These are phyloP conservation scores for Phytopythium kandeliae DNA, from an alignment of 352 stramenopile genomes.

Conservation along the genomic window DNA sequence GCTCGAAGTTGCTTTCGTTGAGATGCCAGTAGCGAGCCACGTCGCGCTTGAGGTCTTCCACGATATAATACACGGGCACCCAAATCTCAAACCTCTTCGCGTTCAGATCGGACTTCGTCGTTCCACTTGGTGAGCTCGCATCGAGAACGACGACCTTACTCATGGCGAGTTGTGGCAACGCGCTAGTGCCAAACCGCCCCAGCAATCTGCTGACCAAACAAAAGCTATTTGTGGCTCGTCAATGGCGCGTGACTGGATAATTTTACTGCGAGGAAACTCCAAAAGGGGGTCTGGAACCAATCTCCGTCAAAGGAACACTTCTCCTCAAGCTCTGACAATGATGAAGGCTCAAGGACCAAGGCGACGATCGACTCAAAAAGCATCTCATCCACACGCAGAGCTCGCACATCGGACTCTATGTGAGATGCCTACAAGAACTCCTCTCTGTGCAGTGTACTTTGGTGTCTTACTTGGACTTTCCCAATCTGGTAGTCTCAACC, in stretches of 20 bases:
- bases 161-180: conserved; percentile 11
- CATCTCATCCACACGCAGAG: neutral
- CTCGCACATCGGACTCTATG: neutral
- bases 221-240: neutral
- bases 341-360: neutral
- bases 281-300: neutral
- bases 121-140: conserved; percentile 2
- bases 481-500: neutral
- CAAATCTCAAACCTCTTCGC: conserved; percentile 25
- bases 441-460: neutral
- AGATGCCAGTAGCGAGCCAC: conserved; percentile 43
- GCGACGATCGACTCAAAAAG: neutral
- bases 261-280: neutral
- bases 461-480: neutral
- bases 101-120: neutral
- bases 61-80: conserved; percentile 43
- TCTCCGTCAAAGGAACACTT: too few species aligned
- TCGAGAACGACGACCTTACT: conserved; percentile 25
- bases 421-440: neutral
- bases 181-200: too few species aligned
- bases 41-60: conserved; percentile 38
- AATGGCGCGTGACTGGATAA: neutral
- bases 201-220: too few species aligned
- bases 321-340: neutral
- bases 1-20: conserved; percentile 30